A percentile compares a stretch with the other conserved stretches of the same genome.
These are phyloP conservation scores for Ophiosphaerella herpotricha DNA, from an alignment of 2,329 filamentous ascomycete genomes.

Conservation along the genomic window DNA sequence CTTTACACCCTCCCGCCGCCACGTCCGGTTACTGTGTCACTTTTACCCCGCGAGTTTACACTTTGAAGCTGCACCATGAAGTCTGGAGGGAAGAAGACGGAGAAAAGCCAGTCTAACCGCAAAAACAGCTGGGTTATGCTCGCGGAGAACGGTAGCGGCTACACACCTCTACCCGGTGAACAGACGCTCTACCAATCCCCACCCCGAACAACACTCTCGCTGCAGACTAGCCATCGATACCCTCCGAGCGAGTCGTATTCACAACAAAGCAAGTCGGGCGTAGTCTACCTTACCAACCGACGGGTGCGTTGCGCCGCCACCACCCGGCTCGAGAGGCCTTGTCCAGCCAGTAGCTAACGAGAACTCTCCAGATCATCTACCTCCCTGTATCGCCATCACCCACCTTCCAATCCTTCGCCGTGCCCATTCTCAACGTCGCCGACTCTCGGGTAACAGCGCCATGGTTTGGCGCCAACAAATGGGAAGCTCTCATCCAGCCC, in stretches of 20 bases:
- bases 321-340: slow-evolving; percentile 1
- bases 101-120: slow-evolving; percentile 31
- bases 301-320: slow-evolving; percentile 60
- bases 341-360: slow-evolving; percentile 5
- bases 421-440: slow-evolving; percentile 82
- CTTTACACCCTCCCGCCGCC: slow-evolving; percentile 2
- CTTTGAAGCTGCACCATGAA: slow-evolving; percentile 6
- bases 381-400: slow-evolving; percentile 72
- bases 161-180: slow-evolving; percentile 85
- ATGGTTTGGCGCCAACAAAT: slow-evolving; percentile 91
- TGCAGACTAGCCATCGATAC: slow-evolving; percentile 72
- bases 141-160: slow-evolving; percentile 65
- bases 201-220: slow-evolving; percentile 74
- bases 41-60: slow-evolving; percentile 12
- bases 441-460: slow-evolving; percentile 86
- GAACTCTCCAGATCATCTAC: slow-evolving; percentile 74
- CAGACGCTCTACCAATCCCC: slow-evolving; percentile 79
- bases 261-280: slow-evolving; percentile 74
- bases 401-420: slow-evolving; percentile 82
- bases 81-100: slow-evolving; percentile 27
- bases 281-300: slow-evolving; percentile 82
- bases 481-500: slow-evolving; percentile 79
- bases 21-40: slow-evolving; percentile 3
- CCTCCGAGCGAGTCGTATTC: slow-evolving; percentile 67
- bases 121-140: slow-evolving; percentile 87